Percentiles rank a stretch among this genome's conserved stretches.
phyloP scores from a whole-genome alignment of 495 filamentous ascomycete species.

The Apodospora peruviana region DNA sequence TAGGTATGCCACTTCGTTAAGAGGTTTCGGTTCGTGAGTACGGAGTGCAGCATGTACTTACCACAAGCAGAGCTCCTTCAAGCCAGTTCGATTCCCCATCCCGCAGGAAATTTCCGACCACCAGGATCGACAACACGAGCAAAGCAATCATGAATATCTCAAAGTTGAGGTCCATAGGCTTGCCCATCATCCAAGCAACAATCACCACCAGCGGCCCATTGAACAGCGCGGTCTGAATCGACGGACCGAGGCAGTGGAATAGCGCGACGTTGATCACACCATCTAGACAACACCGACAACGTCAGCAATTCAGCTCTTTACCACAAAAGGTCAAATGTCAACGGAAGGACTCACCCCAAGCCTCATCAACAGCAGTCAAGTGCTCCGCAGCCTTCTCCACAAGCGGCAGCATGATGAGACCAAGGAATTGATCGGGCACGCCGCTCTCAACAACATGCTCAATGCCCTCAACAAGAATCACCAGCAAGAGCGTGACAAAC shows the following conservation, averaged over 20 bases:
- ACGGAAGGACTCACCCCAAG: slow-evolving; percentile 65
- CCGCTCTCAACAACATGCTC: slow-evolving; percentile 58
- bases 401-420: slow-evolving; percentile 68
- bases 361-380: slow-evolving; percentile 80
- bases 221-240: slow-evolving; percentile 80
- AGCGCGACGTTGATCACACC: slow-evolving; percentile 77
- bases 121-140: slow-evolving; percentile 74
- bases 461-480: slow-evolving; percentile 76
- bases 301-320: neutral
- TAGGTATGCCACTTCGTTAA: slow-evolving; percentile 1
- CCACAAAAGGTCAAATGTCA: neutral
- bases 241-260: slow-evolving; percentile 75
- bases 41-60: neutral
- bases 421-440: slow-evolving; percentile 72
- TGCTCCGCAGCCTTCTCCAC: slow-evolving; percentile 90
- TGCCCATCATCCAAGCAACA: slow-evolving; percentile 67
- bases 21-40: neutral
- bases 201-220: slow-evolving; percentile 78
- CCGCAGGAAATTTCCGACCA: slow-evolving; percentile 71
- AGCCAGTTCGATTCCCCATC: slow-evolving; percentile 73
- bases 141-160: slow-evolving; percentile 82
- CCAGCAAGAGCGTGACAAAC: slow-evolving; percentile 71
- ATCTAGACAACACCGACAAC: neutral
- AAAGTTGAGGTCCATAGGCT: slow-evolving; percentile 71
- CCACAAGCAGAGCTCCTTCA: slow-evolving; percentile 66